These are phyloP conservation scores for Aspergillus sp. DNA, from an alignment of 2,329 filamentous ascomycete species.

Conservation along the genomic window DNA sequence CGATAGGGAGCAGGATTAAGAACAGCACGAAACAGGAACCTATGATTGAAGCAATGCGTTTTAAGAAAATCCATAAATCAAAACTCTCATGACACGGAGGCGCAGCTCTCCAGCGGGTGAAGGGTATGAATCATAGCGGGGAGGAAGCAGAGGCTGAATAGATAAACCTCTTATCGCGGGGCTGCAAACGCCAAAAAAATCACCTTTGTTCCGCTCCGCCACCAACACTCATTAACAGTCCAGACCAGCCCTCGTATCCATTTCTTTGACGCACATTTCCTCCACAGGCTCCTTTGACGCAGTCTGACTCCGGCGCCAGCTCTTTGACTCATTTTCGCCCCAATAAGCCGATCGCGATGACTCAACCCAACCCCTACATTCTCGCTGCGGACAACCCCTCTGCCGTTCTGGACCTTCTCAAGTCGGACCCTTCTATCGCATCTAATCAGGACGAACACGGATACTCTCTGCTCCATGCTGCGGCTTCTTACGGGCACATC, in stretches of 20 bases:
- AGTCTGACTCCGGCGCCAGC: not conserved
- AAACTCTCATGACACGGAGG: not conserved
- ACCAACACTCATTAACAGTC: conserved; percentile 1
- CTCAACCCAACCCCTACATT: conserved; percentile 63
- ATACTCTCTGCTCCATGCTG: conserved; percentile 91
- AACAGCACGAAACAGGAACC: not conserved
- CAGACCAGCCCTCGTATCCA: not conserved
- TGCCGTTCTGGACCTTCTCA: conserved; percentile 71
- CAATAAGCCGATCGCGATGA: conserved; percentile 27
- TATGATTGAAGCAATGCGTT: not conserved
- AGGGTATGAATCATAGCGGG: conserved; percentile 11
- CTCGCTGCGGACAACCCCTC: conserved; percentile 80
- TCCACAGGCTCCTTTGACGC: not conserved
- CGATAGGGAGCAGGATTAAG: not conserved
- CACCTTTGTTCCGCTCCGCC: conserved; percentile 9
- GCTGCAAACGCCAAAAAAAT: conserved; percentile 8
- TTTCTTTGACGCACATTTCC: not conserved
- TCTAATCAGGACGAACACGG: conserved; percentile 82
- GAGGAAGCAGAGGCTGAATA: not conserved
- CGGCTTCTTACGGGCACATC: conserved; percentile 86
- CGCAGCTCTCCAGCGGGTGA: conserved; percentile 5
- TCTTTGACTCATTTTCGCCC: conserved; percentile 11
- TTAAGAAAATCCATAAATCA: not conserved
- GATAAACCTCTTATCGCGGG: conserved; percentile 19
- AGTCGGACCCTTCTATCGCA: conserved; percentile 72